These are phyloP conservation scores for Coemansia umbellata DNA, from an alignment of 192 early-diverging fungal genomes.

Conservation along the genomic window DNA sequence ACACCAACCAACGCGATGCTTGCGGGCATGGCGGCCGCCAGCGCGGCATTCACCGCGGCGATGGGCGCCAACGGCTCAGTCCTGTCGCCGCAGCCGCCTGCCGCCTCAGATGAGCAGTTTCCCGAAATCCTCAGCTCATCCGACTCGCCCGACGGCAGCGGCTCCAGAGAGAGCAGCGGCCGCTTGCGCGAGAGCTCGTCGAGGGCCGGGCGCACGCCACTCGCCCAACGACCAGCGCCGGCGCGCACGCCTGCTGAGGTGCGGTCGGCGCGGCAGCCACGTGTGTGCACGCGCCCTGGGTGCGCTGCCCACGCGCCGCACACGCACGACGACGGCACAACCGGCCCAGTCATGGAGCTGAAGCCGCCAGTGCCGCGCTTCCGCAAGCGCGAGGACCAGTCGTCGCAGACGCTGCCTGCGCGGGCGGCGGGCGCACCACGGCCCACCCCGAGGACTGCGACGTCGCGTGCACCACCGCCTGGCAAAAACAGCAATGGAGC, in stretches of 20 bases:
- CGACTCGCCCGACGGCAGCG: not conserved
- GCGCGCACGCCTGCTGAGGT: slow-evolving; percentile 39
- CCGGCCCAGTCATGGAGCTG: slow-evolving; percentile 34
- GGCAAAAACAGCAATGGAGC: not conserved
- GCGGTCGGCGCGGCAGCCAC: slow-evolving; percentile 27
- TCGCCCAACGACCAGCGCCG: not conserved
- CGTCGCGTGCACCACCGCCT: too few relatives aligned
- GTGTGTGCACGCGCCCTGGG: slow-evolving; percentile 45
- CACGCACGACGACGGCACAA: slow-evolving; percentile 34
- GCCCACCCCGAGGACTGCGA: not conserved
- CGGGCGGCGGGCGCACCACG: too few relatives aligned
- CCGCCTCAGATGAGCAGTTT: slow-evolving; percentile 15
- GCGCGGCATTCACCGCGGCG: slow-evolving; percentile 12
- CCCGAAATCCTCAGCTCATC: slow-evolving; percentile 2
- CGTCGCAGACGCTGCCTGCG: not conserved
- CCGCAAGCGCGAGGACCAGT: slow-evolving; percentile 7
- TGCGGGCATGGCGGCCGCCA: slow-evolving; percentile 24
- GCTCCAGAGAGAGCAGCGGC: too few relatives aligned
- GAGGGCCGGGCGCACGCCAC: not conserved
- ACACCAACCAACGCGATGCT: slow-evolving; percentile 39
- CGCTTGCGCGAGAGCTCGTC: too few relatives aligned
- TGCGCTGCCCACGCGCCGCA: slow-evolving; percentile 52
- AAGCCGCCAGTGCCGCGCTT: slow-evolving; percentile 49
- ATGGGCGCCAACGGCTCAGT: not conserved
- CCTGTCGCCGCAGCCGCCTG: not conserved